A percentile compares a stretch with the other conserved stretches of the same genome.
phyloP scores from a whole-genome alignment of 768 basidiomycete species.

The Mycena venus region DNA sequence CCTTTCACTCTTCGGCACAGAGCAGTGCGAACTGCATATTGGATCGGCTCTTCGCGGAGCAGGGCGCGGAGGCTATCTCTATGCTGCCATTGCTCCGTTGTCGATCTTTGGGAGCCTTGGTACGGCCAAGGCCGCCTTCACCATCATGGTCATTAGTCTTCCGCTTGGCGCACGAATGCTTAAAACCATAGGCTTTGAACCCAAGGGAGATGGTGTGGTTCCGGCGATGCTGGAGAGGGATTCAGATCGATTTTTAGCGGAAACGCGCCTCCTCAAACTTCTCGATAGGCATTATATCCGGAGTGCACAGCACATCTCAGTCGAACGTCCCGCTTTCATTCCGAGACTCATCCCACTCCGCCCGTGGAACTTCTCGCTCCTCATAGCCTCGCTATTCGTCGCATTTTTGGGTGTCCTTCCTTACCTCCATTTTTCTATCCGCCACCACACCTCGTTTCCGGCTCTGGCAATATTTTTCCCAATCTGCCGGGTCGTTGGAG shows the following conservation, averaged over 20 bases:
- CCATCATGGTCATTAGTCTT: background rate
- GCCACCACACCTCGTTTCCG: background rate
- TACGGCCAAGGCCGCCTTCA: background rate
- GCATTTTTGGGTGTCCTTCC: background rate
- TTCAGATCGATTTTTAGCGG: background rate
- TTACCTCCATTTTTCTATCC: conserved; percentile 1
- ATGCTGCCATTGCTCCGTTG: background rate
- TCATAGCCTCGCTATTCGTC: background rate
- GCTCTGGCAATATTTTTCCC: background rate
- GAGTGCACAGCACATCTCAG: background rate
- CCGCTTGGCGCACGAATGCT: background rate
- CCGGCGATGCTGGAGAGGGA: background rate
- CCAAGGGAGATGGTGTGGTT: background rate
- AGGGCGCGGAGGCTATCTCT: background rate
- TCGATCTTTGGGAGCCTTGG: conserved; percentile 9
- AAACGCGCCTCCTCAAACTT: background rate
- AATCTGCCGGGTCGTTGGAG: background rate
- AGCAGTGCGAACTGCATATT: conserved; percentile 1
- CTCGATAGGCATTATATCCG: background rate
- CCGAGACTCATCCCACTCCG: background rate
- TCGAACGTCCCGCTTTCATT: background rate
- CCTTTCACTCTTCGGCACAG: conserved; percentile 6
- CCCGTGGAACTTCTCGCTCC: conserved; percentile 3
- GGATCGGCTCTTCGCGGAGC: conserved; percentile 6
- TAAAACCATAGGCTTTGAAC: background rate